Base-by-base conservation (phyloP, 176 grass and related monocot genomes). In the Oryza punctata region DNA sequence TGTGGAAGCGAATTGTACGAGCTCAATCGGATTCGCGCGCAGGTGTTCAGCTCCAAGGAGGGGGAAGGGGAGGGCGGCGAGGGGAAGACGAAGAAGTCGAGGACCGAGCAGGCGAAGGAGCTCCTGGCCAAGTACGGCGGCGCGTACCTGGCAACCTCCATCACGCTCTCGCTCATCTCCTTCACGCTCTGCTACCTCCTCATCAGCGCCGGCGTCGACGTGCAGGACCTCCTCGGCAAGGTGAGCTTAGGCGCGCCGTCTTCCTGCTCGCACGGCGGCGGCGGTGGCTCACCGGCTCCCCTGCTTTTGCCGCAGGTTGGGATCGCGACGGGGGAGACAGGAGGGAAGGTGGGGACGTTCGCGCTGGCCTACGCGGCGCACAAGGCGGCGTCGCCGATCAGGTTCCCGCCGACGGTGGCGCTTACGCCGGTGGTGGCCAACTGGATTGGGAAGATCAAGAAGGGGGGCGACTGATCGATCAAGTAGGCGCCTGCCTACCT, bases 361-460 rank as follows among this genome's bases (percentile, higher is more conserved):
- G 91, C 91, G 64, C 76, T 98, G 78, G 96, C 96, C 47, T 98
- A 95, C 65, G 93, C 96, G 2, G 91, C 96, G 23, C 96, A 95
- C 81, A 94, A 99, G 85, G 97, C 97, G 1, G 91, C 93, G 70
- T 96, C 97, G 16, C 97, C 97, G 50, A 99, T 99, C 65, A 99
- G 97, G 92, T 99, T 99, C 85, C 97, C 91, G 72, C 97, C 97
- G 6, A 99, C 97, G 3, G 93, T 99, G 70, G 93, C 93, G 32
- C 88, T 96, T 16, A 99, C 97, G 63, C 97, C 97, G 12, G 81
- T 99, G 9, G 93, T 99, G 43, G 97, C 97, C 24, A 65, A 79
- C 84, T 99, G 93, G 93, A 92, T 99, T 10, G 91, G 97, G 59
- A 94, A 92, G 90, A 89, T 83, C 57, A 86, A 40, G 46, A 77